phyloP scores from a whole-genome alignment of 176 grass and related monocot species.

The Oryza punctata region DNA sequence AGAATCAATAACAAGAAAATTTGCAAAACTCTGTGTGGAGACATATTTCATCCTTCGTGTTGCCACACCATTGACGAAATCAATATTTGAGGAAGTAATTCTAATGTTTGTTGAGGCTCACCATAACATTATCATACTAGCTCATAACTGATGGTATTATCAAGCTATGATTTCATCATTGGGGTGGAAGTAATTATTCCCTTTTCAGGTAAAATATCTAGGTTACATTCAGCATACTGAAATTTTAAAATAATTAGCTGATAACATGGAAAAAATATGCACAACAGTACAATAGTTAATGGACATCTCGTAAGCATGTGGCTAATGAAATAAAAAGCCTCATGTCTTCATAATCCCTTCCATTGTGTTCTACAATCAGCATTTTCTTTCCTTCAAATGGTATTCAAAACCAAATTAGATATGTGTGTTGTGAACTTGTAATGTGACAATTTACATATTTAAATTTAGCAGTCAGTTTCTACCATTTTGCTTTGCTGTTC shows the following conservation, averaged over 20 bases:
- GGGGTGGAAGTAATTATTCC: not conserved
- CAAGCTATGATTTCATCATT: not conserved
- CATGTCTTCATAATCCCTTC: not conserved
- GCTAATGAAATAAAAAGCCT: not conserved
- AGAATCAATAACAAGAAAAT: not conserved
- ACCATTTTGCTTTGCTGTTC: not conserved
- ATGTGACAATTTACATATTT: not conserved
- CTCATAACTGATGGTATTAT: not conserved
- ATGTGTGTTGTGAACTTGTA: not conserved
- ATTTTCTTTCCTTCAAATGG: not conserved
- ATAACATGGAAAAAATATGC: not conserved
- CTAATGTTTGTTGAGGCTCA: not conserved
- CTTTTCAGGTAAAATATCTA: not conserved
- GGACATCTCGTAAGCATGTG: conserved; percentile 4
- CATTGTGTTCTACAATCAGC: not conserved
- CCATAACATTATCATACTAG: not conserved
- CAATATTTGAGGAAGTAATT: not conserved
- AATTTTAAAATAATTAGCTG: not conserved
- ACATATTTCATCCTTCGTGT: not conserved
- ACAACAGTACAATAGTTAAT: not conserved
- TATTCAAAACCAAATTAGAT: conserved; percentile 2
- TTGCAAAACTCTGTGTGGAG: not conserved
- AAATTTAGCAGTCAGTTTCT: not conserved
- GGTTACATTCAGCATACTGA: not conserved
- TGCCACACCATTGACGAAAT: not conserved